A percentile compares a stretch with the other conserved stretches of the same genome.
Evolutionary conservation across 2,329 filamentous ascomycete genomes (phyloP).

Genomic region (Talaromyces sp.): DNA sequence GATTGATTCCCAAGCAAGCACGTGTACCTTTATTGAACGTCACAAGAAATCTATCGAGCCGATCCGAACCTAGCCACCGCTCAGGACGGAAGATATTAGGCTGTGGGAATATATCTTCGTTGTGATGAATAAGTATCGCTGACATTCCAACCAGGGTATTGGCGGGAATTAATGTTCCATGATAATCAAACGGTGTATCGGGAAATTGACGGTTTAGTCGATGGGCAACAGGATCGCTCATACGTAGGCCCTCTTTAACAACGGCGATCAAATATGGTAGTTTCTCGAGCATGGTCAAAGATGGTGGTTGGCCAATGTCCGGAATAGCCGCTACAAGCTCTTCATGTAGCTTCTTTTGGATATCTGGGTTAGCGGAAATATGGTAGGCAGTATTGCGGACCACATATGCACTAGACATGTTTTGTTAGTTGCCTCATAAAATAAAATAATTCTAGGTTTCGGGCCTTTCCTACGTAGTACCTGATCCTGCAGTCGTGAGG

Average conservation of each 20-base stretch:
- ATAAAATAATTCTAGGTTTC: not conserved
- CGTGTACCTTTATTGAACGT: not conserved
- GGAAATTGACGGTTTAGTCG: not conserved
- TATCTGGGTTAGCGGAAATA: not conserved
- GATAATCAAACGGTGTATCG: not conserved
- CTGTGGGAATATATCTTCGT: not conserved
- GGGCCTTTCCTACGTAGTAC: conserved; percentile 3
- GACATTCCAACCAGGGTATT: not conserved
- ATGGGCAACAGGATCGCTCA: not conserved
- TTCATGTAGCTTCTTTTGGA: not conserved
- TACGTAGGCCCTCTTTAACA: not conserved
- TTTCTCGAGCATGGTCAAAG: not conserved
- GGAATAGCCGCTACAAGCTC: not conserved
- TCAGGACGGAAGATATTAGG: not conserved
- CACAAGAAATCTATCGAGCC: not conserved
- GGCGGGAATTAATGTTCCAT: not conserved
- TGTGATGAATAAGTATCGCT: not conserved
- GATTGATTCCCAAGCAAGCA: not conserved
- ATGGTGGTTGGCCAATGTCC: not conserved
- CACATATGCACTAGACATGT: not conserved
- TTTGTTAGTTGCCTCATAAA: not conserved
- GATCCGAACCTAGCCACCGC: not conserved
- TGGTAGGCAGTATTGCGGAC: not conserved
- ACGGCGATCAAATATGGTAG: not conserved
- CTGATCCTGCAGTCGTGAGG: not conserved